Evolutionary conservation across 2,329 filamentous ascomycete species (phyloP), one percentile per base, ranked within the genome.

Genomic region (Ophiostoma novo-ulmi): DNA sequence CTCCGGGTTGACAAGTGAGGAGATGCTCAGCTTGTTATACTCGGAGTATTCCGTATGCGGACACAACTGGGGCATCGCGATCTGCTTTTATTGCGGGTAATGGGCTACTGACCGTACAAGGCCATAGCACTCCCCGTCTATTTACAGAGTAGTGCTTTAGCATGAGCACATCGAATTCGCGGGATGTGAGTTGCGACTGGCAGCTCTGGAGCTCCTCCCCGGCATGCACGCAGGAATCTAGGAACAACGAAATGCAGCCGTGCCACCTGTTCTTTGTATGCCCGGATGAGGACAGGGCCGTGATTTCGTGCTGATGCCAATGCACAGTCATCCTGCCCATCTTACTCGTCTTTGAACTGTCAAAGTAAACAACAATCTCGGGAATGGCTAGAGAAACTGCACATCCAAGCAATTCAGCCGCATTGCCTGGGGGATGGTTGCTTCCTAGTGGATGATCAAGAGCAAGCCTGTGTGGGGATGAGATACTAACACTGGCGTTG

Each of bases 361-460:
- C 52, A 58, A 58, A 58, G 52, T 8, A 58, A 26, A 26, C n/a
- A 14, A 26, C n/a, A 26, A 58, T 26, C 26, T 22, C 10, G 7
- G 52, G 17, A 58, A 26, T 13, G 8, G 52, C n/a, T 14, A 58
- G n/a, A 31, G 22, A 26, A 26, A 26, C 4, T 11, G n/a, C 52
- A 58, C 52, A 58, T 14, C 52, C 4, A 22, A 58, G n/a, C n/a
- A 58, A 26, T n/a, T 58, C 52, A 58, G 52, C 52, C 52, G 52
- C 52, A 58, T 26, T 58, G n/a, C n/a, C 48, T n/a, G 22, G 52
- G 52, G 48, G 48, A 55, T 58, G 52, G 52, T 5, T 58, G 52
- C 52, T 58, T 58, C 52, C 52, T 58, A 58, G 52, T 31, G 52
- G n/a, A 58, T 58, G 52, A 58, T 58, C 52, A 58, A 58, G 52